Evolutionary conservation across 2,329 filamentous ascomycete species (phyloP).

Genomic region (Epichloe scottii): DNA sequence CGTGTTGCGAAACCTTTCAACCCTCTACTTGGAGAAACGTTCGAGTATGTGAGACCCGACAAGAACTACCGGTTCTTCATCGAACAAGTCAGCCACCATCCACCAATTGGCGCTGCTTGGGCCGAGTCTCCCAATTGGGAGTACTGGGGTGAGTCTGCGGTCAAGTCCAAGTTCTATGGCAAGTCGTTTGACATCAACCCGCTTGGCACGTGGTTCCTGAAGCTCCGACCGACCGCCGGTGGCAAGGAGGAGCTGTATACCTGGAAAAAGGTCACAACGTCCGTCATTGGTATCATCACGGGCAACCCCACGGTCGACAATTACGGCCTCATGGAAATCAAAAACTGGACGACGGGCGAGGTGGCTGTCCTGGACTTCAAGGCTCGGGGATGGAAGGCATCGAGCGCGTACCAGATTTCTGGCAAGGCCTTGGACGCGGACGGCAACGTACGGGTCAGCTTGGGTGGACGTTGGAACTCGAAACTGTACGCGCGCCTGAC

Average conservation of each 20-base stretch:
- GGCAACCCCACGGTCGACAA: conserved; percentile 96
- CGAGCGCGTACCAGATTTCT: conserved; percentile 75
- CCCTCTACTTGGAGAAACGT: conserved; percentile 88
- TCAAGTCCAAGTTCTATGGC: conserved; percentile 94
- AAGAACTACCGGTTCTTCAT: conserved; percentile 98
- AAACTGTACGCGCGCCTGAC: conserved; percentile 90
- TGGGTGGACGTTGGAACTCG: conserved; percentile 94
- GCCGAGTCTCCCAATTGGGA: conserved; percentile 91
- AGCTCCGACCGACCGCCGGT: conserved; percentile 61
- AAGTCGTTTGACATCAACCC: conserved; percentile 97
- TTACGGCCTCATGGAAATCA: conserved; percentile 93
- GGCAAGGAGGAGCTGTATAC: conserved; percentile 82
- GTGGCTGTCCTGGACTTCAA: conserved; percentile 88
- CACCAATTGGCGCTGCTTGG: conserved; percentile 84
- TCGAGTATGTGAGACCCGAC: conserved; percentile 89
- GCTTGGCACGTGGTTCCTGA: conserved; percentile 92
- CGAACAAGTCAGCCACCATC: conserved; percentile 96
- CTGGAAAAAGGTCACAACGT: conserved; percentile 97
- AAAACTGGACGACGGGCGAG: conserved; percentile 93
- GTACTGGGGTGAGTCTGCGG: conserved; percentile 91
- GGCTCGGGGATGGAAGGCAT: conserved; percentile 87
- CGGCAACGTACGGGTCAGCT: conserved; percentile 74
- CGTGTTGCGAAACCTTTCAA: conserved; percentile 98
- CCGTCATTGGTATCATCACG: conserved; percentile 96
- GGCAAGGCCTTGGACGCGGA: conserved; percentile 73